Base-by-base conservation (phyloP, 192 early-diverging fungal genomes). In the Gigaspora rosea region DNA sequence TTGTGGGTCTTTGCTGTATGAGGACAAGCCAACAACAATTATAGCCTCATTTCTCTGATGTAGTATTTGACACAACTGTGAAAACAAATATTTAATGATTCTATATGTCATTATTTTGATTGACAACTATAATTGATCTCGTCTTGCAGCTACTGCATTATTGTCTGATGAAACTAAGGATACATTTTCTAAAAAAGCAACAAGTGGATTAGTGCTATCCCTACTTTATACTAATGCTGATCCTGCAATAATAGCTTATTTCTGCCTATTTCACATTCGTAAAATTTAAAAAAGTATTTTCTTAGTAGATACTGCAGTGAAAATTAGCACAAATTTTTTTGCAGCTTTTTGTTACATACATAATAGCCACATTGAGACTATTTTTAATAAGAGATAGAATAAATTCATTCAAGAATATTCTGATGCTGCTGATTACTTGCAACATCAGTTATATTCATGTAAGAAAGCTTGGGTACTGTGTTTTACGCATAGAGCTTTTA, bases 81-180 rank as follows among this genome's bases (percentile, higher is more conserved):
- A 69, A 69, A 69, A 69, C 15, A 22, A 69, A 69, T 68, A 68
- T 20, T 68, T 1, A 47, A 68, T 68, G 47, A 69, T 69, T 8
- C 20, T 49, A 3, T 69, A 20, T 69, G 27, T 51, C 20, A 4
- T 68, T n/a, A 68, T 63, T 63, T 35, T 63, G n/a, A 35, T 63
- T 12, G n/a, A 63, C 2, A 63, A 63, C n/a, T 2, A 63, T 63
- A 63, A 63, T 63, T 27, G 61, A 11, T 63, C 22, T 63, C 3
- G 11, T 22, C 61, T 63, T 63, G 33, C 33, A 36, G 11, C 61
- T 22, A 63, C 4, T 33, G 41, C 41, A 41, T 41, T 41, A 41
- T 1, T 41, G 7, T 41, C 41, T 41, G 7, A 41, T 41, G 41
- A 41, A 41, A 41, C 41, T 41, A 41, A 41, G 41, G 7, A 41